Percentiles rank a stretch among this genome's conserved stretches.
Conservation (phyloP, 202 grass and related monocot genomes). For the Thinopyrum obtusiflorum region DNA sequence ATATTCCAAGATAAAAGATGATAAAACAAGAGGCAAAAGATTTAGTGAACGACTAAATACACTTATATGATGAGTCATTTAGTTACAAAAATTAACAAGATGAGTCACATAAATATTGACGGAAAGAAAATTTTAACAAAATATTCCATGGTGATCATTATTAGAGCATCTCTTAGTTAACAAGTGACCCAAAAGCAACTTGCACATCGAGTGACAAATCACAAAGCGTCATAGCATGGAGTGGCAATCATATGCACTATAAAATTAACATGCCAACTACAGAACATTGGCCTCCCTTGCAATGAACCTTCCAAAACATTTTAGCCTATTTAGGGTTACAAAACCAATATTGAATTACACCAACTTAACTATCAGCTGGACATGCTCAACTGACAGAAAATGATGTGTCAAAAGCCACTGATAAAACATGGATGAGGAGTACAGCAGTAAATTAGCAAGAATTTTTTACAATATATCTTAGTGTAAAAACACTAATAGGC, state of each 20-base stretch:
- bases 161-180: background rate
- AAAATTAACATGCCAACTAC: background rate
- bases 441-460: background rate
- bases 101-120: background rate
- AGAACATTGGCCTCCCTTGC: background rate
- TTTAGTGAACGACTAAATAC: background rate
- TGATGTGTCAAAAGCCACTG: background rate
- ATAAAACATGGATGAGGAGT: background rate
- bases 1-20: background rate
- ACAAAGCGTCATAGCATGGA: background rate
- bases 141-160: background rate
- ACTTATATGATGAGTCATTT: background rate
- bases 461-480: background rate
- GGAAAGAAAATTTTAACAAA: background rate
- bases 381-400: background rate
- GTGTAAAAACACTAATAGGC: background rate
- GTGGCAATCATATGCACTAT: background rate
- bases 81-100: constrained; percentile 1
- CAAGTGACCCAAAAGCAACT: background rate
- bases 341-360: background rate
- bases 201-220: background rate
- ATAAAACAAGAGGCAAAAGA: background rate
- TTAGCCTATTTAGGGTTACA: background rate
- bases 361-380: background rate
- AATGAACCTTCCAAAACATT: background rate